These are phyloP conservation scores for Mitragyna speciosa DNA, from an alignment of 257 asterid genomes.

Conservation along the genomic window DNA sequence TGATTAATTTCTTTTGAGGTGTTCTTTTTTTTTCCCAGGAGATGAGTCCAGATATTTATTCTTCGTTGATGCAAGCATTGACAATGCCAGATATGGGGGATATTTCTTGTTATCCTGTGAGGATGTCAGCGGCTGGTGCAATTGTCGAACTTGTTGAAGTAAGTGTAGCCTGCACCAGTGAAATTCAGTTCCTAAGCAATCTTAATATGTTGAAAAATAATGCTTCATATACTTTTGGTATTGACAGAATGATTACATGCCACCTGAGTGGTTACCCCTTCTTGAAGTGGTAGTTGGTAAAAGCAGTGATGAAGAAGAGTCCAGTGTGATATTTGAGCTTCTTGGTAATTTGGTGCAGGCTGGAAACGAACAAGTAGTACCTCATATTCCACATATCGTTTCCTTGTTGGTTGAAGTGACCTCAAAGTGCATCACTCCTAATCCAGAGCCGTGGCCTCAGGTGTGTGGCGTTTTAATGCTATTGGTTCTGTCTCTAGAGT, in stretches of 20 bases:
- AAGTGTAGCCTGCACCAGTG: constrained; percentile 13
- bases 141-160: constrained; percentile 45
- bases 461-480: constrained; percentile 16
- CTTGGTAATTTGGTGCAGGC: constrained; percentile 40
- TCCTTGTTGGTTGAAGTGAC: constrained; percentile 32
- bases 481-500: too few species aligned
- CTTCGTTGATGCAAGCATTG: constrained; percentile 37
- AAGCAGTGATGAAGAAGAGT: constrained; percentile 36
- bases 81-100: constrained; percentile 28
- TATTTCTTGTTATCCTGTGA: constrained; percentile 43
- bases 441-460: constrained; percentile 44
- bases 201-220: too few species aligned
- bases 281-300: constrained; percentile 37
- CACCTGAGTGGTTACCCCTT: constrained; percentile 45
- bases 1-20: not conserved
- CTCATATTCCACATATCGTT: constrained; percentile 39
- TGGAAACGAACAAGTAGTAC: constrained; percentile 36
- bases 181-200: not conserved
- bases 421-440: constrained; percentile 30
- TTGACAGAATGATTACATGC: constrained; percentile 45
- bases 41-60: constrained; percentile 36
- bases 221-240: too few species aligned
- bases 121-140: constrained; percentile 46
- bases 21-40: constrained; percentile 28
- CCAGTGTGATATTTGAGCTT: constrained; percentile 35